These are phyloP conservation scores for Rheum nobile DNA, from an alignment of 148 eudicot genomes.

Conservation along the genomic window DNA sequence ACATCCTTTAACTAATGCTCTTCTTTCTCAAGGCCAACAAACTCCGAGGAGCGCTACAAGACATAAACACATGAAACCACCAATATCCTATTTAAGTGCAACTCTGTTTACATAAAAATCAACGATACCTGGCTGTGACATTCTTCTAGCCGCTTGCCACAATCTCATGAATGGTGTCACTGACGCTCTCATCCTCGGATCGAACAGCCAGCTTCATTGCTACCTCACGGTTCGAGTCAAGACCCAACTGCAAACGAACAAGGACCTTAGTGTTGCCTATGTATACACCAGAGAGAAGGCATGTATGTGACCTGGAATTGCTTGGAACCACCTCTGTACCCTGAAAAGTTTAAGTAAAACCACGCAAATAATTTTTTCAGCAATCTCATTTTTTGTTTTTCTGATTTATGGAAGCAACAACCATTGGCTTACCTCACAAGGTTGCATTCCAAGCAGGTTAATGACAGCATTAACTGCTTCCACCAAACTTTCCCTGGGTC, in stretches of 20 bases:
- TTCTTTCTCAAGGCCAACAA: neutral
- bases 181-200: constrained; percentile 83
- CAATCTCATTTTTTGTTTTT: neutral
- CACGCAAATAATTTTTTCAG: neutral
- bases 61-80: neutral
- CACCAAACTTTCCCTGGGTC: constrained; percentile 74
- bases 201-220: constrained; percentile 96
- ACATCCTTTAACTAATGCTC: neutral
- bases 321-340: constrained; percentile 77
- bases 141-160: constrained; percentile 70
- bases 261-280: constrained; percentile 86
- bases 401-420: neutral
- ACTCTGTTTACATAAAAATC: constrained; percentile 6
- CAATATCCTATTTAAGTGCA: neutral
- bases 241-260: constrained; percentile 75
- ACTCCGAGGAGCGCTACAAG: neutral
- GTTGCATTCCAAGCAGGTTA: constrained; percentile 93
- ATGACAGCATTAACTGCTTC: constrained; percentile 84
- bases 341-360: constrained; percentile 19
- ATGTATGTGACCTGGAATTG: constrained; percentile 91
- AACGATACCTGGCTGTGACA: neutral
- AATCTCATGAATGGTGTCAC: constrained; percentile 87
- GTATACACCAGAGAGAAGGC: constrained; percentile 82
- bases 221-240: constrained; percentile 72
- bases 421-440: constrained; percentile 71